Conservation (phyloP, 208 protist genomes). For the Leishmania tarentolae region DNA sequence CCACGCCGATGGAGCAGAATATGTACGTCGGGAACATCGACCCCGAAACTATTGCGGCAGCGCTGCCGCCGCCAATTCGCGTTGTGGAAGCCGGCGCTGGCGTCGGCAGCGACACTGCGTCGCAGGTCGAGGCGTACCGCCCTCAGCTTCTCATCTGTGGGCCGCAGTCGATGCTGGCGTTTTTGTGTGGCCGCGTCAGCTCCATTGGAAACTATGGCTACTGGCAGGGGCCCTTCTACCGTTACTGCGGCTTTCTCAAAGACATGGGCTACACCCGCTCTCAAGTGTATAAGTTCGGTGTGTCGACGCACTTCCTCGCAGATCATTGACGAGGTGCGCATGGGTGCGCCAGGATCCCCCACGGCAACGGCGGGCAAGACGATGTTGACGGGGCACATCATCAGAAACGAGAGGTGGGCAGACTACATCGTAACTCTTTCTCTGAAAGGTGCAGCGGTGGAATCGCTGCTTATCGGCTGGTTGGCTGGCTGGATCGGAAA, state of each 20-base stretch:
- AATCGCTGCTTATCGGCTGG: neutral
- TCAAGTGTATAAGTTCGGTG: slow-evolving; percentile 91
- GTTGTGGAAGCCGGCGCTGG: neutral
- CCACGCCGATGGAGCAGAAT: slow-evolving; percentile 39
- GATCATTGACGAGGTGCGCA: slow-evolving; percentile 44
- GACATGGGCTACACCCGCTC: slow-evolving; percentile 84
- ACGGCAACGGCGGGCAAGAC: neutral
- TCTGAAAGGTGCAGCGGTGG: neutral
- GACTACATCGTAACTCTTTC: neutral
- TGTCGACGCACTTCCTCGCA: slow-evolving; percentile 78
- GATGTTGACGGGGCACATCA: neutral
- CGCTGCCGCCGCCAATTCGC: slow-evolving; percentile 49
- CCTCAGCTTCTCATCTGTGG: slow-evolving; percentile 79
- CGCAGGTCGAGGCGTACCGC: slow-evolving; percentile 22
- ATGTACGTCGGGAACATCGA: slow-evolving; percentile 79
- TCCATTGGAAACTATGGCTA: slow-evolving; percentile 66
- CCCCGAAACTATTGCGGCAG: slow-evolving; percentile 47
- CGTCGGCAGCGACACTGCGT: neutral
- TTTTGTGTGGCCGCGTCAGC: slow-evolving; percentile 74
- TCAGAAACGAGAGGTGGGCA: neutral
- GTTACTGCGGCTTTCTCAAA: slow-evolving; percentile 78
- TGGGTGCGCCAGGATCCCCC: neutral
- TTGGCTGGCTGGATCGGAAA: neutral
- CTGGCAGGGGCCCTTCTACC: slow-evolving; percentile 77
- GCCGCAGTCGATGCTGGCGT: slow-evolving; percentile 73